phyloP scores from a whole-genome alignment of 1,284 basidiomycete genomes.

The Phlebopus sp. region DNA sequence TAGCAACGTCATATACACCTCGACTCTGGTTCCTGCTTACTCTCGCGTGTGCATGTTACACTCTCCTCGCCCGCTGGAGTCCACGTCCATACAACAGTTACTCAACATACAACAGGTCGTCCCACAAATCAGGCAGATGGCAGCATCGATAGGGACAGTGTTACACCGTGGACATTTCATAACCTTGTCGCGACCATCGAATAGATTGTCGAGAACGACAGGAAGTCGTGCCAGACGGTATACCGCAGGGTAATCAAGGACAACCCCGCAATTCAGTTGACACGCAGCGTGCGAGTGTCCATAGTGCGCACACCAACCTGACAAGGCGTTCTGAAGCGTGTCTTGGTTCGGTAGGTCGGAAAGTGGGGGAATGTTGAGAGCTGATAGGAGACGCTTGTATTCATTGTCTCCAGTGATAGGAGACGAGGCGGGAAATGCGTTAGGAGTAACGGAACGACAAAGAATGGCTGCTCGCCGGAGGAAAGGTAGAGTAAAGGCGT shows the following conservation, averaged over 20 bases:
- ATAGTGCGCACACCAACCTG: conserved; percentile 82
- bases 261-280: conserved; percentile 70
- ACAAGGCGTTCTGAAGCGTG: conserved; percentile 77
- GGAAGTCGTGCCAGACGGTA: conserved; percentile 89
- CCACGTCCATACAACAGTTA: conserved; percentile 84
- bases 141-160: conserved; percentile 81
- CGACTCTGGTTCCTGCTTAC: conserved; percentile 54
- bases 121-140: conserved; percentile 92
- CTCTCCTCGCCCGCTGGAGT: conserved; percentile 68
- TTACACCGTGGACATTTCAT: conserved; percentile 78
- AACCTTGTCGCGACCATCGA: conserved; percentile 63
- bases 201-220: conserved; percentile 78
- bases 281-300: conserved; percentile 71
- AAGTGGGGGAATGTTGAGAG: conserved; percentile 77
- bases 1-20: conserved; percentile 2
- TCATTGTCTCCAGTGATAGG: conserved; percentile 51
- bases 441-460: conserved; percentile 72
- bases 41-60: conserved; percentile 95
- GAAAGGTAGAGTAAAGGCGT: conserved; percentile 90
- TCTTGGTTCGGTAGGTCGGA: conserved; percentile 76
- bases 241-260: conserved; percentile 79
- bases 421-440: conserved; percentile 46
- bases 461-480: conserved; percentile 89
- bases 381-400: conserved; percentile 74
- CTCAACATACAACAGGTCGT: conserved; percentile 87